Evolutionary conservation across 148 eudicot genomes (phyloP).

Genomic region (Limonium bicolor): DNA sequence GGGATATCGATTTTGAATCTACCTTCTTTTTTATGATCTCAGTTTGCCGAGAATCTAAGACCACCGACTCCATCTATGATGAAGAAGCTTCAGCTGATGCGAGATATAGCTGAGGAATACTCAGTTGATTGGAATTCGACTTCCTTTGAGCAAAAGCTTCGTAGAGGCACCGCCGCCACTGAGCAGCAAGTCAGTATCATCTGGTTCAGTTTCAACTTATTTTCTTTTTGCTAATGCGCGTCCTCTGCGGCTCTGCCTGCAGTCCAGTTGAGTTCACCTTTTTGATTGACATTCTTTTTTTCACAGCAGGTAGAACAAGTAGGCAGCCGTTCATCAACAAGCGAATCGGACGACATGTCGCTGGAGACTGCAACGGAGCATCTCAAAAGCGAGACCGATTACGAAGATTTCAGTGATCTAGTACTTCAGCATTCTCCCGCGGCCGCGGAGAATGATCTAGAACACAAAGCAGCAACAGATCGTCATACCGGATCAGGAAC

Average conservation of each 20-base stretch:
- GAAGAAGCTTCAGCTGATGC: conserved; percentile 54
- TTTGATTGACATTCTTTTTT: too few relatives aligned
- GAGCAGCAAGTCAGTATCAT: neutral
- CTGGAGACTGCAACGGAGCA: neutral
- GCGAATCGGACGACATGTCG: neutral
- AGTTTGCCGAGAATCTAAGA: conserved; percentile 54
- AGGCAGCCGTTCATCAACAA: neutral
- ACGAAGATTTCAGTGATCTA: neutral
- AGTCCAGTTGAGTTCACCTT: neutral
- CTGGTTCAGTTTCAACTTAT: neutral
- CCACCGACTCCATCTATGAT: conserved; percentile 34
- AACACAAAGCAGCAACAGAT: conserved; percentile 1
- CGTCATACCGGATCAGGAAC: neutral
- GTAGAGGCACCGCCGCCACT: neutral
- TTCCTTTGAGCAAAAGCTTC: conserved; percentile 38
- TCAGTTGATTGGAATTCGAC: conserved; percentile 41
- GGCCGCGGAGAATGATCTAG: neutral
- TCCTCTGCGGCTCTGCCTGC: neutral
- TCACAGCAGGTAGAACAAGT: neutral
- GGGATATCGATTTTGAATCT: neutral
- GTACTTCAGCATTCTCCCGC: too few relatives aligned
- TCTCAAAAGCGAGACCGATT: neutral
- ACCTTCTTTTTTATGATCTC: conserved; percentile 5
- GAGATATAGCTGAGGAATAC: conserved; percentile 45
- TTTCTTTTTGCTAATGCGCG: neutral